phyloP scores from a whole-genome alignment of 2,329 filamentous ascomycete species.

The Plectosphaerella plurivora region DNA sequence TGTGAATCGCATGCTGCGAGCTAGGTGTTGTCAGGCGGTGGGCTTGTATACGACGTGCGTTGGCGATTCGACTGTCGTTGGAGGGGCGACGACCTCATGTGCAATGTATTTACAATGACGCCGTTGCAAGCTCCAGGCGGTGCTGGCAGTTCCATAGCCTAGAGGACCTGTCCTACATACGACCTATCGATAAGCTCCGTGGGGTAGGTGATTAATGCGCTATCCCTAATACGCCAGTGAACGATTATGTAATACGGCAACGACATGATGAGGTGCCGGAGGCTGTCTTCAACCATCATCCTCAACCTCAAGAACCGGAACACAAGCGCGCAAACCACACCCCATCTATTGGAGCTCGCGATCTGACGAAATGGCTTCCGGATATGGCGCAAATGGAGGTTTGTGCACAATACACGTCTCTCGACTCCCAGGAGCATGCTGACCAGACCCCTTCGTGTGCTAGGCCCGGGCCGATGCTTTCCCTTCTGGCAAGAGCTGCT shows the following conservation, averaged over 20 bases:
- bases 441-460: slow-evolving; percentile 7
- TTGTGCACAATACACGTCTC: slow-evolving; percentile 26
- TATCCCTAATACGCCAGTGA: too few species aligned
- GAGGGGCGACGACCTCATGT: too few species aligned
- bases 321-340: not conserved
- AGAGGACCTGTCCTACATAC: too few species aligned
- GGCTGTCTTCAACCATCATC: not conserved
- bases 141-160: too few species aligned
- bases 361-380: slow-evolving; percentile 63
- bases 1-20: not conserved
- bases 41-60: too few species aligned
- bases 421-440: slow-evolving; percentile 11
- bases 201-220: not conserved
- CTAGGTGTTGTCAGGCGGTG: too few species aligned
- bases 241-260: not conserved
- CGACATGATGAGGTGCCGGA: too few species aligned
- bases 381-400: slow-evolving; percentile 80
- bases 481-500: slow-evolving; percentile 99
- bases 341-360: not conserved
- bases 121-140: too few species aligned
- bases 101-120: too few species aligned
- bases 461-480: slow-evolving; percentile 78
- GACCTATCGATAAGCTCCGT: not conserved
- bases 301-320: not conserved
- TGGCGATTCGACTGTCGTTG: too few species aligned